A percentile compares a stretch with the other conserved stretches of the same genome.
phyloP scores from a whole-genome alignment of 345 rosid species.

The Clarkia xantiana region DNA sequence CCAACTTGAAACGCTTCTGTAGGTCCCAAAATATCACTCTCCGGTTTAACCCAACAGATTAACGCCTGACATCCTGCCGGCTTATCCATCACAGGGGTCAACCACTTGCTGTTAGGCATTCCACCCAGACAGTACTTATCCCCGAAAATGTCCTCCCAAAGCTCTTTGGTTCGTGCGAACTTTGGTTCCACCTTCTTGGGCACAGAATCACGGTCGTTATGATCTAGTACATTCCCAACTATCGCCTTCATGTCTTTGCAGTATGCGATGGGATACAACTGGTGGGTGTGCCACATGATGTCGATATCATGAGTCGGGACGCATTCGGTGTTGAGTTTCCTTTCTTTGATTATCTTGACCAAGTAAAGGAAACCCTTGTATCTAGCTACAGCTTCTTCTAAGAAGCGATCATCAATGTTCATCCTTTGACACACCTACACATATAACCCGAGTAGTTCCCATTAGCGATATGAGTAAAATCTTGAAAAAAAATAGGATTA shows the following conservation, averaged over 20 bases:
- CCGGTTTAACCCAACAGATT: too few species aligned
- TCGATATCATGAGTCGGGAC: slow-evolving; percentile 94
- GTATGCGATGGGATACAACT: slow-evolving; percentile 64
- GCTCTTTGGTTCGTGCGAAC: slow-evolving; percentile 59
- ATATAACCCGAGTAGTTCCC: too few species aligned
- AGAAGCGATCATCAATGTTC: too few species aligned
- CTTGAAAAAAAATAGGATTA: too few species aligned
- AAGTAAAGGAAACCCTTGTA: slow-evolving; percentile 76
- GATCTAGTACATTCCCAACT: slow-evolving; percentile 65
- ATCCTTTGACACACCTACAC: too few species aligned
- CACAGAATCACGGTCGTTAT: slow-evolving; percentile 83
- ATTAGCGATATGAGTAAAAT: too few species aligned
- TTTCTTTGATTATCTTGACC: slow-evolving; percentile 57
- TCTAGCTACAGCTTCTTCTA: slow-evolving; percentile 78
- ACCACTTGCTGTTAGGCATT: too few species aligned
- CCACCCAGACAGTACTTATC: slow-evolving; percentile 30
- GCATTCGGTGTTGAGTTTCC: slow-evolving; percentile 39
- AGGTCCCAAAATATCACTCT: too few species aligned
- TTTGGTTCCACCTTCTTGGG: slow-evolving; percentile 63
- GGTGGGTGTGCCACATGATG: slow-evolving; percentile 95
- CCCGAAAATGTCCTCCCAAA: slow-evolving; percentile 78
- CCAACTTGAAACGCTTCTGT: too few species aligned
- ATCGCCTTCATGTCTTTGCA: slow-evolving; percentile 42
- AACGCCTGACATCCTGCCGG: too few species aligned
- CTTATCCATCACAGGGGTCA: too few species aligned